These are phyloP conservation scores for Oryza glumipatula DNA, from an alignment of 176 grass and related monocot genomes.

Conservation along the genomic window DNA sequence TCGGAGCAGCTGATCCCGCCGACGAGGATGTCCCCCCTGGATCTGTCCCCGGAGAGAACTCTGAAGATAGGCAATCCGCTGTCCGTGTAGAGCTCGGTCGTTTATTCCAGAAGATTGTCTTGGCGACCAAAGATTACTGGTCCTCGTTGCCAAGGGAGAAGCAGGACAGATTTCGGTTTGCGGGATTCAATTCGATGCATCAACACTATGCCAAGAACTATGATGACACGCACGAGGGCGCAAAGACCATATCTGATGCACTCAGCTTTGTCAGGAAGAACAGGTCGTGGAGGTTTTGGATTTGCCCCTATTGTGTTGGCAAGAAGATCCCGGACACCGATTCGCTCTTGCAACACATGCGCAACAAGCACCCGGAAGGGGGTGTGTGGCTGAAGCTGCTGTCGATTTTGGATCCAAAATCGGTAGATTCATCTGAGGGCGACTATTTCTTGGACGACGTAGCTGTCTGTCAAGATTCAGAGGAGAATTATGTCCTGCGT, in stretches of 20 bases:
- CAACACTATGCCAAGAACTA: background rate
- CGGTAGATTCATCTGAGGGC: background rate
- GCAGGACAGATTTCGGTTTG: background rate
- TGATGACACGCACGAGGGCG: background rate
- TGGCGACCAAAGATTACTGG: background rate
- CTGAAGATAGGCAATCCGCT: background rate
- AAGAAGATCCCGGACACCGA: background rate
- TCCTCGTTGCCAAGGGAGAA: background rate
- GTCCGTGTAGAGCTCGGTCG: background rate
- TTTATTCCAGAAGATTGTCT: background rate
- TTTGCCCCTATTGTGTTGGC: slow-evolving; percentile 1
- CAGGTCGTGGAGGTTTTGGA: slow-evolving; percentile 2
- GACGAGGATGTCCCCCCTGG: background rate
- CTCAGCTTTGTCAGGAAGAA: background rate
- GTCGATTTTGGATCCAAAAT: background rate
- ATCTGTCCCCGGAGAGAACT: background rate
- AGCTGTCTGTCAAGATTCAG: background rate
- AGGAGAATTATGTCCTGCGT: background rate
- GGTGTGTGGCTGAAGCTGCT: background rate
- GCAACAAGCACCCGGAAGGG: background rate
- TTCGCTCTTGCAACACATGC: background rate
- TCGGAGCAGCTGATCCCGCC: background rate
- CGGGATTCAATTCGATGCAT: background rate
- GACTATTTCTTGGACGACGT: background rate
- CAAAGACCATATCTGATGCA: slow-evolving; percentile 18